phyloP scores from a whole-genome alignment of 2,329 filamentous ascomycete species.

The Ophiostoma quercus region DNA sequence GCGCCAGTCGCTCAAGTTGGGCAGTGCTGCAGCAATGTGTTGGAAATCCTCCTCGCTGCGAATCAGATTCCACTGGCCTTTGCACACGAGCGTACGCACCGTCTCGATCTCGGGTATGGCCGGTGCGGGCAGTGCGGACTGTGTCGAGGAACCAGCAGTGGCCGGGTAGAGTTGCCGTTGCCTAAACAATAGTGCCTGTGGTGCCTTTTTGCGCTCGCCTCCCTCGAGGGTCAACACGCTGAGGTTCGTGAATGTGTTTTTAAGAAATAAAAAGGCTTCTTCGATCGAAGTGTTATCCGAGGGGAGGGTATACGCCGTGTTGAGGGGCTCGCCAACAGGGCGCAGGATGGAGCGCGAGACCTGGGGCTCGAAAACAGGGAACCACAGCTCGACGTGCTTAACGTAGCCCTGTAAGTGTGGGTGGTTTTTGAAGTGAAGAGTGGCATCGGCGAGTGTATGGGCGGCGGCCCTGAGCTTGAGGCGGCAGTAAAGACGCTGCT shows the following conservation, averaged over 20 bases:
- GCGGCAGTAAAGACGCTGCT: conserved; percentile 67
- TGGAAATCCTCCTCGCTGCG: conserved; percentile 58
- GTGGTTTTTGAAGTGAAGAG: conserved; percentile 54
- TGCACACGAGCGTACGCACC: conserved; percentile 63
- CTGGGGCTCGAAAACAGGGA: conserved; percentile 64
- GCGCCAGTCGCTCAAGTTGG: conserved; percentile 59
- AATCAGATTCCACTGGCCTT: conserved; percentile 74
- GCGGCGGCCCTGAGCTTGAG: conserved; percentile 69
- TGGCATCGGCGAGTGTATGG: conserved; percentile 55
- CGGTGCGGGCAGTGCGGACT: conserved; percentile 16
- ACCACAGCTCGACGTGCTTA: conserved; percentile 71
- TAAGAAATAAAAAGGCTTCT: conserved; percentile 62
- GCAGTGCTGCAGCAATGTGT: conserved; percentile 56
- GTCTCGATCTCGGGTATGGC: conserved; percentile 42
- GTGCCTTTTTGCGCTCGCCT: conserved; percentile 71
- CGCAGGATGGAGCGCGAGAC: conserved; percentile 42
- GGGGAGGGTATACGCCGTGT: conserved; percentile 54
- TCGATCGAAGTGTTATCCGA: conserved; percentile 64
- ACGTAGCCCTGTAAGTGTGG: conserved; percentile 59
- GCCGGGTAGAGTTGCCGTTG: neutral
- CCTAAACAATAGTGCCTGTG: conserved; percentile 57
- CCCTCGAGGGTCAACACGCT: conserved; percentile 67
- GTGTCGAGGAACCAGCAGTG: neutral
- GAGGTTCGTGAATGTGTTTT: conserved; percentile 53
- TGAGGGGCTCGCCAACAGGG: conserved; percentile 50